Base-by-base conservation (phyloP, 2,329 filamentous ascomycete species). In the Alternaria rosae region DNA sequence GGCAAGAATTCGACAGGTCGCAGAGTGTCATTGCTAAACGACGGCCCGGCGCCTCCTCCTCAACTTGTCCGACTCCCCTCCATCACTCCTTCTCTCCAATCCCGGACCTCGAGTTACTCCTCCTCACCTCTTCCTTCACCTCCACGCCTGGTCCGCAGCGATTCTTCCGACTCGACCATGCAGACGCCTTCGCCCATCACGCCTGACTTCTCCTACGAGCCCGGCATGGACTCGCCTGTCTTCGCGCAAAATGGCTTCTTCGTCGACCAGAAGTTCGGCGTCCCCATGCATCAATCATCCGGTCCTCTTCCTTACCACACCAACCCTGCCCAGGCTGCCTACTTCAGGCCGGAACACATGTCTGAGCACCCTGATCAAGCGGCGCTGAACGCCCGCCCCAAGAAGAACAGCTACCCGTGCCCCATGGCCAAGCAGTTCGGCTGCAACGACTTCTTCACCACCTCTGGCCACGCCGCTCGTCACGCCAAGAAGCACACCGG, bases 401-500 rank as follows among this genome's bases (percentile, higher is more conserved):
- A 84, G 84, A 78, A 93, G 89, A 87, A 89, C 77, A 86, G 89
- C 60, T 93, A 92, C 71, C 90, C 90, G 2, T 93, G 91, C 77
- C 89, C 90, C 23, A 90, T 90, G 74, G 87, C 89, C 32, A 90
- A 92, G 65, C 86, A 85, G 54, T 90, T 88, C 70, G 86, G 88
- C 42, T 94, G 92, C 81, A 87, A 87, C 71, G 92, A 93, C 82
- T 92, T 88, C 11, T 94, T 94, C 76, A 94, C 92, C 61, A 94
- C 92, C 3, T 94, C 92, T 0, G 92, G 92, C 44, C 92, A 94
- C 72, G 91, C 92, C n/a, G 92, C 92, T 44, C 89, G 92, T 42
- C 92, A 94, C 77, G 91, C 91, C 62, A 93, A 93, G 79, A 93
- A 93, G 73, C 92, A 94, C 82, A 92, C 90, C 1, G 90, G 90